Conservation (phyloP, 192 early-diverging fungal species). For the Pilobolus umbonatus region DNA sequence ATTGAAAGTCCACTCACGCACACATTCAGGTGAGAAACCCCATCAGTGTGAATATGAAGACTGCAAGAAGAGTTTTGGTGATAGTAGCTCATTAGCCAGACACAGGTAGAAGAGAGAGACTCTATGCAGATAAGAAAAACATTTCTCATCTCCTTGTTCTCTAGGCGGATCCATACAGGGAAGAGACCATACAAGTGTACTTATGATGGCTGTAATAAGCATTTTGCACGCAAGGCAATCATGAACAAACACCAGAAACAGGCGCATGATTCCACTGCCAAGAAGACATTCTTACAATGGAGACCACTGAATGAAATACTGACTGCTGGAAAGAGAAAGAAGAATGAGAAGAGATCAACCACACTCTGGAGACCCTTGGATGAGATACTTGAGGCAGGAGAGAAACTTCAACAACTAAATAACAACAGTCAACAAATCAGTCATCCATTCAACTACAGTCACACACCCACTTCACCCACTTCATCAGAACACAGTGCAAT, state of each 20-base stretch:
- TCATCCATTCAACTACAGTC: background rate
- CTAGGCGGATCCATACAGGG: conserved; percentile 63
- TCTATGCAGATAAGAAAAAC: background rate
- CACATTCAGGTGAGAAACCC: conserved; percentile 72
- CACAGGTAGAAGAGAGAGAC: conserved; percentile 49
- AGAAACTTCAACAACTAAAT: conserved; percentile 5
- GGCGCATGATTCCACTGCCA: conserved; percentile 18
- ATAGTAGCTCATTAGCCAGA: conserved; percentile 71
- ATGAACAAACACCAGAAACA: conserved; percentile 41
- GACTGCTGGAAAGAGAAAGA: conserved; percentile 4
- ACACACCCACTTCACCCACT: background rate
- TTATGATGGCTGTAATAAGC: conserved; percentile 39
- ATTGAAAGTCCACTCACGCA: conserved; percentile 71
- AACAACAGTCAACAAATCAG: background rate
- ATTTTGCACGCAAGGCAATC: conserved; percentile 47
- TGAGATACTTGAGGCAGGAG: conserved; percentile 2
- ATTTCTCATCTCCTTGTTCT: background rate
- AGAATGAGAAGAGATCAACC: conserved; percentile 2
- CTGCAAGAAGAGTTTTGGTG: conserved; percentile 72
- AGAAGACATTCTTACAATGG: conserved; percentile 11
- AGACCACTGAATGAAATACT: conserved; percentile 14
- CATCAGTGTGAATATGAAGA: conserved; percentile 61
- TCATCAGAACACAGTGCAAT: conserved; percentile 4
- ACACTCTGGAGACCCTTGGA: conserved; percentile 3
- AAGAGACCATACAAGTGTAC: conserved; percentile 63